A percentile compares a stretch with the other conserved stretches of the same genome.
These are phyloP conservation scores for Oryza rufipogon DNA, from an alignment of 176 grass and related monocot genomes.

Conservation along the genomic window DNA sequence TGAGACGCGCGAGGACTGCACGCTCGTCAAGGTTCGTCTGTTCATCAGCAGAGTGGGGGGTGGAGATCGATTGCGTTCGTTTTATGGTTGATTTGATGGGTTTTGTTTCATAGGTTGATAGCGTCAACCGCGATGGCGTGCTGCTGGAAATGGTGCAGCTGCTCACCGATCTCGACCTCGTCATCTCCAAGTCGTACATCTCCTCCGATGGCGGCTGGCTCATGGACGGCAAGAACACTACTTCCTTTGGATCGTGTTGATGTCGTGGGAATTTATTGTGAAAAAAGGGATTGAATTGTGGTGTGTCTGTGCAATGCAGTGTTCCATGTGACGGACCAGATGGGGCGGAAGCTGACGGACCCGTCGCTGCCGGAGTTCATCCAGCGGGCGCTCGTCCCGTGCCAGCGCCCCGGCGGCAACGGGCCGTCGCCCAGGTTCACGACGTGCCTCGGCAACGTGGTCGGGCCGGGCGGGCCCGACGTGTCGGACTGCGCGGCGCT, in stretches of 20 bases:
- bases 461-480: conserved; percentile 50
- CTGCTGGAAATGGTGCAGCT: conserved; percentile 86
- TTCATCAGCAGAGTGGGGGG: not conserved
- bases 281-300: not conserved
- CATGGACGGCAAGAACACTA: conserved; percentile 59
- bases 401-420: not conserved
- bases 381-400: conserved; percentile 51
- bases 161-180: conserved; percentile 79
- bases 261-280: too few species aligned
- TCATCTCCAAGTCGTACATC: conserved; percentile 90
- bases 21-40: conserved; percentile 57
- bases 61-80: not conserved
- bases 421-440: conserved; percentile 41
- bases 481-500: conserved; percentile 57
- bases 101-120: conserved; percentile 50
- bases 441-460: conserved; percentile 67
- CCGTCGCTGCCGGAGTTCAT: conserved; percentile 56
- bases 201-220: conserved; percentile 86
- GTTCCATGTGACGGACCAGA: conserved; percentile 83
- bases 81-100: not conserved
- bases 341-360: conserved; percentile 65
- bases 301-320: conserved; percentile 42
- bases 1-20: conserved; percentile 71
- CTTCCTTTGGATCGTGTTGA: not conserved
- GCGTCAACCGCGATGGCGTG: conserved; percentile 77